These are phyloP conservation scores for Penicillium sp. DNA, from an alignment of 2,329 filamentous ascomycete species.

Conservation along the genomic window DNA sequence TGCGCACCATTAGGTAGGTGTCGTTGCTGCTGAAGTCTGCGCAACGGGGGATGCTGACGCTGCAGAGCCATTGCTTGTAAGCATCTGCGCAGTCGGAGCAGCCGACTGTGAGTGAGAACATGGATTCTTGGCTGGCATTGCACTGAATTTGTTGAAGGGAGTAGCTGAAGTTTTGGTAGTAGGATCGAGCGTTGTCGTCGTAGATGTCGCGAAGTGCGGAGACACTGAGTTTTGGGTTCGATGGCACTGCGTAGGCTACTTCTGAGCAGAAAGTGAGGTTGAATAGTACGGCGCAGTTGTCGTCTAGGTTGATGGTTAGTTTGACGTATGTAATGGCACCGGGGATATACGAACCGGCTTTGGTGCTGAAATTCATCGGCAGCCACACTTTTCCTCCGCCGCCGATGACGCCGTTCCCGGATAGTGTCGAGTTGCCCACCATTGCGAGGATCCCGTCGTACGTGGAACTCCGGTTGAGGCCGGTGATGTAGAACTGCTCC, in stretches of 20 bases:
- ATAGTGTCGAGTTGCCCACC: conserved; percentile 55
- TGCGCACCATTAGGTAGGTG: conserved; percentile 64
- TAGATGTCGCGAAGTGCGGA: conserved; percentile 68
- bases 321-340: not conserved
- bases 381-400: conserved; percentile 76
- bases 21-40: conserved; percentile 68
- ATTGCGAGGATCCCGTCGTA: conserved; percentile 74
- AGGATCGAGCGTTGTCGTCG: conserved; percentile 67
- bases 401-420: conserved; percentile 56
- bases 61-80: conserved; percentile 95
- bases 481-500: conserved; percentile 81
- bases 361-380: conserved; percentile 72
- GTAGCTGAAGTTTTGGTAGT: conserved; percentile 76
- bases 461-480: conserved; percentile 66
- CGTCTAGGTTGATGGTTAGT: conserved; percentile 51
- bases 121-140: conserved; percentile 68
- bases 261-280: conserved; percentile 86
- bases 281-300: conserved; percentile 81
- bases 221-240: conserved; percentile 66
- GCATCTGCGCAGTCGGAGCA: conserved; percentile 74
- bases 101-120: conserved; percentile 75
- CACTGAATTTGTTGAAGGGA: conserved; percentile 83
- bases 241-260: conserved; percentile 86
- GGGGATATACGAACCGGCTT: conserved; percentile 57
- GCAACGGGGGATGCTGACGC: conserved; percentile 88